phyloP scores from a whole-genome alignment of 257 asterid species.

The Solanum sejunctum region DNA sequence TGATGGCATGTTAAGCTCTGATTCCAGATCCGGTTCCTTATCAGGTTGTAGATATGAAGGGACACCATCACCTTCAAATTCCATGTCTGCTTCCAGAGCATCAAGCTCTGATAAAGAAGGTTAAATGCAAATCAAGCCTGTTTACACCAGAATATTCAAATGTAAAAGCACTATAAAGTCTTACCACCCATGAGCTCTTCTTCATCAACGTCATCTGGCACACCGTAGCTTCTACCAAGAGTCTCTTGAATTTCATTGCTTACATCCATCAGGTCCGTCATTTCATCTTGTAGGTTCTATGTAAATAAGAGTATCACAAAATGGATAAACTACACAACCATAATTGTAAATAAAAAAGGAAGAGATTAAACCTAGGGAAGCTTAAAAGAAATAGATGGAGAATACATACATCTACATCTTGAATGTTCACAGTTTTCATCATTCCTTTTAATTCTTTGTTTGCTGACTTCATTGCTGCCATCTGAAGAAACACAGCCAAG shows the following conservation, averaged over 20 bases:
- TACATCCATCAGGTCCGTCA: conserved; percentile 98
- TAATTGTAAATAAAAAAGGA: background rate
- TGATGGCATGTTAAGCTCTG: conserved; percentile 88
- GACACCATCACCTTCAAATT: conserved; percentile 68
- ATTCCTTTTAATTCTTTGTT: conserved; percentile 94
- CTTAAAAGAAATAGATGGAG: background rate
- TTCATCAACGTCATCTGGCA: conserved; percentile 93
- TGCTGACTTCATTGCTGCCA: conserved; percentile 91
- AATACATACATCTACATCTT: conserved; percentile 82
- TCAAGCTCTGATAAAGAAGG: conserved; percentile 58
- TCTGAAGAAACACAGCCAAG: conserved; percentile 36
- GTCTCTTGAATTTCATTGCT: conserved; percentile 96
- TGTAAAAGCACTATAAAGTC: conserved; percentile 3
- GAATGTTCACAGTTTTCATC: conserved; percentile 99
- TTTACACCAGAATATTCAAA: background rate
- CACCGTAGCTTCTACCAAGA: conserved; percentile 91
- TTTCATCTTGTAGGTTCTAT: conserved; percentile 94
- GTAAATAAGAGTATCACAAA: background rate
- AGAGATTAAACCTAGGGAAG: background rate
- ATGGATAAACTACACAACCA: background rate
- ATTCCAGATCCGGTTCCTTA: conserved; percentile 49
- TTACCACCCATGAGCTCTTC: conserved; percentile 96
- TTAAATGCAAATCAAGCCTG: background rate
- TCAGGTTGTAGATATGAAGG: conserved; percentile 94
- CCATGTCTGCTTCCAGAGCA: conserved; percentile 93